A percentile compares a stretch with the other conserved stretches of the same genome.
Conservation (phyloP, 805 yeast species). For the Barnettozyma vustinii region DNA sequence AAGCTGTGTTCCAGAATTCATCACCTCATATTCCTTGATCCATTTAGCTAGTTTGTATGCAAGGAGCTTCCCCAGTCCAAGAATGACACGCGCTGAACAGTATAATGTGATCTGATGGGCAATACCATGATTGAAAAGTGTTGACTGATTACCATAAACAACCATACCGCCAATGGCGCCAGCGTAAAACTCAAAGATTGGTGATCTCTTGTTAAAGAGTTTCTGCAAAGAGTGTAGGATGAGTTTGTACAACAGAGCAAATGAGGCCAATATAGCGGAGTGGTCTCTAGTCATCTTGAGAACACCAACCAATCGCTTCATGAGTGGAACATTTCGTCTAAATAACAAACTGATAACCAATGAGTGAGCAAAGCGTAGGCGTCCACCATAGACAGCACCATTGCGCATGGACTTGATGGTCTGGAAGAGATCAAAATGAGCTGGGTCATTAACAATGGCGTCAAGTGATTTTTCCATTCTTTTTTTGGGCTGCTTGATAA, state of each 20-base stretch:
- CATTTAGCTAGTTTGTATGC: constrained; percentile 18
- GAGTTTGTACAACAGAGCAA: constrained; percentile 49
- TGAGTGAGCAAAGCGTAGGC: constrained; percentile 58
- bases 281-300: constrained; percentile 50
- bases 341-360: constrained; percentile 55
- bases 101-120: constrained; percentile 73
- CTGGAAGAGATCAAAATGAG: constrained; percentile 30
- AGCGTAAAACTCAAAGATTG: constrained; percentile 25
- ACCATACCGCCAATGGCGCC: constrained; percentile 36
- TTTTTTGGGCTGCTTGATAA: not conserved
- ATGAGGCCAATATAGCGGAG: constrained; percentile 48
- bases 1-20: not conserved
- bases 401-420: constrained; percentile 37
- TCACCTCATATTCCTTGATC: constrained; percentile 6
- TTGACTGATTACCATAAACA: constrained; percentile 34
- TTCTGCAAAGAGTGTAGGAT: constrained; percentile 26
- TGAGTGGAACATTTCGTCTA: constrained; percentile 24
- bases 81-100: constrained; percentile 60
- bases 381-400: constrained; percentile 53
- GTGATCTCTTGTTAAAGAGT: constrained; percentile 10
- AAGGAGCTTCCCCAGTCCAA: constrained; percentile 45
- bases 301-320: constrained; percentile 41
- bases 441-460: constrained; percentile 28
- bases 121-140: constrained; percentile 38
- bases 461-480: constrained; percentile 17